Base-by-base conservation (phyloP, 306 rosid genomes). In the Dalbergia cultrata region DNA sequence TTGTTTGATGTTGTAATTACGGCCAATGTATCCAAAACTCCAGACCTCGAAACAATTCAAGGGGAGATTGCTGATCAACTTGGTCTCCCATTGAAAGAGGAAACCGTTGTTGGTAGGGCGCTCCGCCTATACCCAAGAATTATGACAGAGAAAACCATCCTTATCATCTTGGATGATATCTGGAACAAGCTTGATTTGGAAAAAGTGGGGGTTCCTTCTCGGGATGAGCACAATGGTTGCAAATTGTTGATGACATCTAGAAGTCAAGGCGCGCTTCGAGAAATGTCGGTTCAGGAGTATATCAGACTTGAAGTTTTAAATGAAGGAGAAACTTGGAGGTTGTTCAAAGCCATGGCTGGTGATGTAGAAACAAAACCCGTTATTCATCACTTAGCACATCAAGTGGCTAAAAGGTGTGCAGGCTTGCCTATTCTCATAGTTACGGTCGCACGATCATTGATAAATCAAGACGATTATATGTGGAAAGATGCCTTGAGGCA, bases 301-400 rank as follows among this genome's bases (percentile, higher is more conserved):
- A 35, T 65, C 26, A n/a, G 22, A 7, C 13, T 65, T 0, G 73
- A 68, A 19, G 39, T 11, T 44, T 44, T 68, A 5, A 11, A 2
- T 43, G 73, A 68, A 10, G 12, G 7, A 16, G 73, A 68, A 47
- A 12, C 57, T 1, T 21, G 73, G 73, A 68, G 73, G 73, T 18
- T n/a, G n/a, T n/a, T n/a, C n/a, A n/a, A n/a, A n/a, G n/a, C n/a
- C n/a, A n/a, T n/a, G n/a, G n/a, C n/a, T 19, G 39, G 19, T 9
- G 17, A 68, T 12, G 1, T 45, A 7, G 73, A 5, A 0, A 8
- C 44, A 18, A 39, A 68, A 1, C 16, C n/a, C 4, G 1, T 0
- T 26, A 0, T 10, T 6, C 65, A 22, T 1, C n/a, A 5, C 1
- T 9, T 59, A n/a, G 65, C 65, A 21, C 0, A 3, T 13, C 52